phyloP scores from a whole-genome alignment of 495 filamentous ascomycete genomes.

The Hypoxylon intermedium region DNA sequence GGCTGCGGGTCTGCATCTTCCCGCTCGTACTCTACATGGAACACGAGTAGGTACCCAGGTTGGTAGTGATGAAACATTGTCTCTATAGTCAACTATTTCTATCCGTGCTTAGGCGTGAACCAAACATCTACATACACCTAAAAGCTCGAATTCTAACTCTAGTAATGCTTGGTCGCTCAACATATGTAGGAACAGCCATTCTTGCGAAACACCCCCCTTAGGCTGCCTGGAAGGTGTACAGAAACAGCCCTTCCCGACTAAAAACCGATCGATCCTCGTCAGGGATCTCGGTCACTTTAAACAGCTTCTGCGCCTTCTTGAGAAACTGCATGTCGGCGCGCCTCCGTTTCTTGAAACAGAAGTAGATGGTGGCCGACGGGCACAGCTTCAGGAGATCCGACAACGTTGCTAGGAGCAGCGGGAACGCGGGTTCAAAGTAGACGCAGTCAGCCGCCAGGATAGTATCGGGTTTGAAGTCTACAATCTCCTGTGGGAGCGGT shows the following conservation, averaged over 20 bases:
- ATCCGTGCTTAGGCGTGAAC: background rate
- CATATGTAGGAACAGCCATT: background rate
- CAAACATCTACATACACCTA: background rate
- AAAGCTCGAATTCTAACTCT: too few species aligned
- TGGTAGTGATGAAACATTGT: background rate
- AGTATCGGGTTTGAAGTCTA: slow-evolving; percentile 67
- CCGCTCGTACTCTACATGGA: slow-evolving; percentile 5
- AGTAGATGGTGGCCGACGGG: slow-evolving; percentile 74
- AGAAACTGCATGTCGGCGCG: slow-evolving; percentile 76
- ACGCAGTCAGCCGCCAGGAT: slow-evolving; percentile 95
- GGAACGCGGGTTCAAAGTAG: slow-evolving; percentile 96
- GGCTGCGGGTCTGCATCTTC: slow-evolving; percentile 16
- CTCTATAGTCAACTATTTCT: background rate
- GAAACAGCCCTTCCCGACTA: slow-evolving; percentile 66
- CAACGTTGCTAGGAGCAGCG: slow-evolving; percentile 82
- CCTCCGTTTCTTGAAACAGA: slow-evolving; percentile 92
- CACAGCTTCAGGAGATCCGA: slow-evolving; percentile 62
- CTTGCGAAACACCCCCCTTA: background rate
- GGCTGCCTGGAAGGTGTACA: slow-evolving; percentile 60
- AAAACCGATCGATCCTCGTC: slow-evolving; percentile 68
- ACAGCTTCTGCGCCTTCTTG: slow-evolving; percentile 69
- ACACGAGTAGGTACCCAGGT: too few species aligned
- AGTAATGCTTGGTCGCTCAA: background rate
- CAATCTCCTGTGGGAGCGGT: slow-evolving; percentile 56
- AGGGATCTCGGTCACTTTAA: slow-evolving; percentile 66